Base-by-base conservation (phyloP, 108 stramenopile genomes). In the Discostella stelligeroides region DNA sequence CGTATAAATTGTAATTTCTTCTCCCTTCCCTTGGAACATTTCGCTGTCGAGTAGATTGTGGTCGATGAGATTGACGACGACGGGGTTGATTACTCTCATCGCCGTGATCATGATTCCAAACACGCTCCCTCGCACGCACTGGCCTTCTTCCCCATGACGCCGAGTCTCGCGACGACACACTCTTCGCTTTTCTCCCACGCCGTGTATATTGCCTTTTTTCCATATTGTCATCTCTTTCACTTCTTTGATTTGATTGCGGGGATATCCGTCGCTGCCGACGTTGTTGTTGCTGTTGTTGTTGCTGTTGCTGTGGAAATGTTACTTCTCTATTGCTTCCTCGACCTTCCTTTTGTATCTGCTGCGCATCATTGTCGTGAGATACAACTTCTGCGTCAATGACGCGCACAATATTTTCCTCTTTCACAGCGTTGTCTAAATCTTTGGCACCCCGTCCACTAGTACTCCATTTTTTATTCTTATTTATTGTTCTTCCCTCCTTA, bases 321-420 rank as follows among this genome's bases (percentile, higher is more conserved):
- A n/a, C n/a, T n/a, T 29, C 38, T 50, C 34, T 20, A 24, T 24
- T 27, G 17, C 13, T 65, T n/a, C 34, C 27, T 47, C n/a, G 55
- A 29, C 47, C 29, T 23, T 60, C 21, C 28, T 9, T 60, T 37
- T 27, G 47, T 42, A 48, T 15, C 23, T 24, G 12, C 24, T 17
- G 18, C 38, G 30, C 15, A 27, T 60, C 4, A 4, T 68, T 4
- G 43, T 45, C 43, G 12, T 45, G 43, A n/a, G 29, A 18, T 15
- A 71, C 17, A 61, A 71, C 70, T 21, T 49, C 60, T 29, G 60
- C 70, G 61, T 71, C 70, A 39, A 71, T 57, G 6, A 70, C 42
- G 43, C 58, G 5, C 6, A 34, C 42, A 38, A 13, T 38, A 34
- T 7, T 9, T 7, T 1, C 6, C 8, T 37, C 38, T 9, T 58